phyloP scores from a whole-genome alignment of 768 basidiomycete genomes.

The Kwoniella newhampshirensis region DNA sequence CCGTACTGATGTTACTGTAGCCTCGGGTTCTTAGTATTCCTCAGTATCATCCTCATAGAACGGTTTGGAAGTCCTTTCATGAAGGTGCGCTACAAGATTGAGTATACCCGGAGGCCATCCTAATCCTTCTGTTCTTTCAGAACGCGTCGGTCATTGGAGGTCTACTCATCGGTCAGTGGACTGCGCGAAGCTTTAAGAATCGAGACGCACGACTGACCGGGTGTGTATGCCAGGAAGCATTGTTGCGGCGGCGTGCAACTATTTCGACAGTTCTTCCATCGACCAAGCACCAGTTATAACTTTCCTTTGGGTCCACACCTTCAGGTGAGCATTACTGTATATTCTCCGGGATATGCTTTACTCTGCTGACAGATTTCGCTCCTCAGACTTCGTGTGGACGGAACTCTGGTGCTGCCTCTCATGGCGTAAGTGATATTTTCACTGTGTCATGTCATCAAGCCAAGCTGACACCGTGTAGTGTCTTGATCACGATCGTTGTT shows the following conservation, averaged over 20 bases:
- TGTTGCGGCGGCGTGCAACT: conserved; percentile 74
- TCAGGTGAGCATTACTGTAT: conserved; percentile 56
- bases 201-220: no score
- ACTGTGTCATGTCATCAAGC: neutral
- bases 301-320: conserved; percentile 77
- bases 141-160: conserved; percentile 56
- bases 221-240: no score
- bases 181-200: no score
- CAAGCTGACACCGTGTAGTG: conserved; percentile 50
- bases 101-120: neutral
- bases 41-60: conserved; percentile 73
- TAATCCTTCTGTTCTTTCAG: conserved; percentile 51
- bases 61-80: conserved; percentile 82
- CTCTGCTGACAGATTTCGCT: neutral
- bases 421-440: neutral
- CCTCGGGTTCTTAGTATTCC: conserved; percentile 79
- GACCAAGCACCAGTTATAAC: conserved; percentile 71
- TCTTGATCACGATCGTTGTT: conserved; percentile 72
- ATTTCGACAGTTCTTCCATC: conserved; percentile 69
- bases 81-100: conserved; percentile 16
- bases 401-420: neutral
- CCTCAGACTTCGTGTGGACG: conserved; percentile 1
- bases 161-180: conserved; percentile 59
- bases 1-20: conserved; percentile 54
- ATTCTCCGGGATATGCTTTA: neutral